Conservation (phyloP, 768 basidiomycete genomes). For the Cystobasidium tubakii region DNA sequence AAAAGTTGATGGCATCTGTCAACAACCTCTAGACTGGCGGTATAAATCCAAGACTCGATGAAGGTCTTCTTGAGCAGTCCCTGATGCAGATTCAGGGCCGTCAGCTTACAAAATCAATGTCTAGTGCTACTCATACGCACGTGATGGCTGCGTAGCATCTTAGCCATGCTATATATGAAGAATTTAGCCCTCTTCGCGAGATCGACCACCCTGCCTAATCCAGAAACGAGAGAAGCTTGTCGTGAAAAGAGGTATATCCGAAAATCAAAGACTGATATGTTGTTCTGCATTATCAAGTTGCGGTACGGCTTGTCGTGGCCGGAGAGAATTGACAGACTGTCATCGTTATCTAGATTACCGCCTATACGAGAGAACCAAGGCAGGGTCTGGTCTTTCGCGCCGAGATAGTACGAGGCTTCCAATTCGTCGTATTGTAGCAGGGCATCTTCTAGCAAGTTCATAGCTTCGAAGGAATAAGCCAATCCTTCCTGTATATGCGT, state of each 20-base stretch:
- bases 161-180: conserved; percentile 72
- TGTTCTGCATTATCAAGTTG: conserved; percentile 79
- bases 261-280: conserved; percentile 89
- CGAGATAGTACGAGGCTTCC: conserved; percentile 66
- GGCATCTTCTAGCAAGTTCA: conserved; percentile 83
- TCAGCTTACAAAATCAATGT: not conserved
- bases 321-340: conserved; percentile 73
- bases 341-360: conserved; percentile 64
- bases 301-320: conserved; percentile 74
- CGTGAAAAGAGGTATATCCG: conserved; percentile 81
- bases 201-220: conserved; percentile 63
- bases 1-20: conserved; percentile 71
- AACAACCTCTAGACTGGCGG: conserved; percentile 74
- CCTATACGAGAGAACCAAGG: conserved; percentile 90
- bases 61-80: conserved; percentile 57
- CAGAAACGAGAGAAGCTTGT: conserved; percentile 70
- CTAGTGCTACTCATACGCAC: conserved; percentile 50
- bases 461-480: conserved; percentile 82
- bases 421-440: conserved; percentile 83
- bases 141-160: conserved; percentile 67
- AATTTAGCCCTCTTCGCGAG: conserved; percentile 64
- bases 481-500: conserved; percentile 69
- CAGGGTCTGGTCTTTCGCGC: conserved; percentile 67
- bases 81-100: conserved; percentile 37
- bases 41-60: conserved; percentile 88